Conservation (phyloP, 2,329 filamentous ascomycete species). For the Aspergillus fischeri region DNA sequence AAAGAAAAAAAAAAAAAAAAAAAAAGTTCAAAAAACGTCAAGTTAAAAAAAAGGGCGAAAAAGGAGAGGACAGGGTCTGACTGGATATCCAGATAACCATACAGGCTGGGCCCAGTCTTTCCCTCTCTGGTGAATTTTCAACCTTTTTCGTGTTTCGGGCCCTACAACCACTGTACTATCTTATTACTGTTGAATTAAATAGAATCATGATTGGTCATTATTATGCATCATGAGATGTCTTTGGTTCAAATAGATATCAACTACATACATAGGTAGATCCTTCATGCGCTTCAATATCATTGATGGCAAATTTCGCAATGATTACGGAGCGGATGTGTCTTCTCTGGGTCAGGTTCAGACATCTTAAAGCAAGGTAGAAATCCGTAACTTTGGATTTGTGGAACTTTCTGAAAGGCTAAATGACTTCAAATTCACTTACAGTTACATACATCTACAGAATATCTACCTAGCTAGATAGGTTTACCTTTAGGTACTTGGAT, state of each 20-base stretch:
- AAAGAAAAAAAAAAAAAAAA: constrained; percentile 10
- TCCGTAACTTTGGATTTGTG: not conserved
- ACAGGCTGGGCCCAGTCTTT: not conserved
- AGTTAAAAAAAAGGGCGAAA: not conserved
- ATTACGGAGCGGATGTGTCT: not conserved
- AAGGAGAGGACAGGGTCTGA: constrained; percentile 2
- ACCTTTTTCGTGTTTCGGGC: not conserved
- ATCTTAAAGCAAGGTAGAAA: not conserved
- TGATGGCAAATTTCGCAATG: not conserved
- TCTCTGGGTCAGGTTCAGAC: not conserved
- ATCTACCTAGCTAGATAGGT: no score
- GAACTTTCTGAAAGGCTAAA: not conserved
- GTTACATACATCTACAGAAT: no score
- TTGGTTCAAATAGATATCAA: not conserved
- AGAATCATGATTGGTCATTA: not conserved
- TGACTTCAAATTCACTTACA: not conserved
- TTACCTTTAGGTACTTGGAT: no score
- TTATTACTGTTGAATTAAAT: not conserved
- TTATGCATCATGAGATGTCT: not conserved
- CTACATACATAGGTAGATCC: not conserved
- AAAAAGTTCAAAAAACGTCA: constrained; percentile 5
- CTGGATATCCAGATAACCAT: not conserved
- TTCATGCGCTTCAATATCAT: not conserved
- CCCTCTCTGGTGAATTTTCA: not conserved
- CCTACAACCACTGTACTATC: not conserved